phyloP scores from a whole-genome alignment of 2,329 filamentous ascomycete species.

The Cercospora sojina region DNA sequence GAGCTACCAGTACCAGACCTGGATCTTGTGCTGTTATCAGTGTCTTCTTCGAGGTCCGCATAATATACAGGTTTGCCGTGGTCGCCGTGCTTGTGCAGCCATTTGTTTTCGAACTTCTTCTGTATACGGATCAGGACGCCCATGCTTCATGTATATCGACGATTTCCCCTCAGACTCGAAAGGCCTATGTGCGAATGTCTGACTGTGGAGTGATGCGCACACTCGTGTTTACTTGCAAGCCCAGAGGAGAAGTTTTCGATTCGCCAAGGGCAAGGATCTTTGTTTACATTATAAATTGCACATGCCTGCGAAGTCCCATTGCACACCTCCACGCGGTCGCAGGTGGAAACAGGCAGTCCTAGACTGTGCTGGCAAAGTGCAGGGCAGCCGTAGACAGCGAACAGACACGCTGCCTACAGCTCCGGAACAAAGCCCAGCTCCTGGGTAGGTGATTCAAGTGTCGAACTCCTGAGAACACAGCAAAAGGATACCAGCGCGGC shows the following conservation, averaged over 20 bases:
- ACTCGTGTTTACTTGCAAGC: not conserved
- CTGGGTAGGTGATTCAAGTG: no score
- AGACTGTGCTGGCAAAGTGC: no score
- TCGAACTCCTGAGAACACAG: no score
- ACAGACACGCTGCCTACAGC: no score
- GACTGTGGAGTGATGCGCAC: conserved; percentile 3
- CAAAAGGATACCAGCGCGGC: no score
- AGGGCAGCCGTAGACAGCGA: no score
- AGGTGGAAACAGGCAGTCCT: no score
- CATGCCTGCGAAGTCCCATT: no score
- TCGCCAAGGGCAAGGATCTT: conserved; percentile 1
- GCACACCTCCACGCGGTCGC: no score
- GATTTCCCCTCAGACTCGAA: not conserved
- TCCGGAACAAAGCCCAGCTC: no score
- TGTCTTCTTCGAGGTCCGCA: conserved; percentile 2
- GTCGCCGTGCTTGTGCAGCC: conserved; percentile 9
- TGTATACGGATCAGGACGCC: conserved; percentile 10
- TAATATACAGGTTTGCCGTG: conserved; percentile 13
- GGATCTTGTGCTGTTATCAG: not conserved
- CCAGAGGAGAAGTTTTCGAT: not conserved
- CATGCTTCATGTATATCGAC: conserved; percentile 6
- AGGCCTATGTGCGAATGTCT: not conserved
- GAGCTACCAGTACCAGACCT: conserved; percentile 6
- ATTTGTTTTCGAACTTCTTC: conserved; percentile 13
- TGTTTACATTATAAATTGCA: conserved; percentile 7